Percentiles rank a stretch among this genome's conserved stretches.
These are phyloP conservation scores for Penstemon newberryi DNA, from an alignment of 257 asterid species.

Conservation along the genomic window DNA sequence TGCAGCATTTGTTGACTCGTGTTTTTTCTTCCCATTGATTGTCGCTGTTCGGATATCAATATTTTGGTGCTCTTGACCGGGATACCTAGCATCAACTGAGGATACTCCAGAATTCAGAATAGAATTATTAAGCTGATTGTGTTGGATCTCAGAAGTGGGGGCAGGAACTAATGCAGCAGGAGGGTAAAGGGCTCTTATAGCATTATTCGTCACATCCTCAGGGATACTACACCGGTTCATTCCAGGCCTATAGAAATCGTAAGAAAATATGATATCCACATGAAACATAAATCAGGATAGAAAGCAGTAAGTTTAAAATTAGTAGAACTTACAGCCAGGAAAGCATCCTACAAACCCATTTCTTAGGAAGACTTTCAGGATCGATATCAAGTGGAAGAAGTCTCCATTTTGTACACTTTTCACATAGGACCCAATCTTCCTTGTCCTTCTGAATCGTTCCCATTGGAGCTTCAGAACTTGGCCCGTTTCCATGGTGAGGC, in stretches of 20 bases:
- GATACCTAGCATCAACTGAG: slow-evolving; percentile 45
- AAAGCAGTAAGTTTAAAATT: neutral
- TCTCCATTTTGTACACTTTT: slow-evolving; percentile 85
- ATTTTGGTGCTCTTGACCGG: slow-evolving; percentile 46
- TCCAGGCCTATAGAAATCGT: slow-evolving; percentile 67
- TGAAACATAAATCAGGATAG: slow-evolving; percentile 5
- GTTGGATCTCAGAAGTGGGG: slow-evolving; percentile 48
- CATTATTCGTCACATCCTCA: slow-evolving; percentile 83
- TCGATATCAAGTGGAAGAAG: slow-evolving; percentile 90
- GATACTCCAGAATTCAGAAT: slow-evolving; percentile 41
- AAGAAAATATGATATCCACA: slow-evolving; percentile 35
- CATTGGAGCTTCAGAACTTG: slow-evolving; percentile 51
- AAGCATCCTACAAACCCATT: slow-evolving; percentile 94
- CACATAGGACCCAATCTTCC: slow-evolving; percentile 94
- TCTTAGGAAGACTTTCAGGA: slow-evolving; percentile 81
- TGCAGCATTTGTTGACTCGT: slow-evolving; percentile 48
- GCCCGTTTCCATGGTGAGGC: slow-evolving; percentile 46
- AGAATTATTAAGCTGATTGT: slow-evolving; percentile 44
- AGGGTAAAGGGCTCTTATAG: slow-evolving; percentile 76
- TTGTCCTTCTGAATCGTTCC: slow-evolving; percentile 59
- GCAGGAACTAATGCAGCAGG: slow-evolving; percentile 52
- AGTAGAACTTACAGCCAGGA: slow-evolving; percentile 89
- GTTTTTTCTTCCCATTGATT: slow-evolving; percentile 60
- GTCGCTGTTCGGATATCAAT: slow-evolving; percentile 40
- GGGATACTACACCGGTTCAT: slow-evolving; percentile 82